phyloP scores from a whole-genome alignment of 2,329 filamentous ascomycete genomes.

The Neocucurbitaria cava region DNA sequence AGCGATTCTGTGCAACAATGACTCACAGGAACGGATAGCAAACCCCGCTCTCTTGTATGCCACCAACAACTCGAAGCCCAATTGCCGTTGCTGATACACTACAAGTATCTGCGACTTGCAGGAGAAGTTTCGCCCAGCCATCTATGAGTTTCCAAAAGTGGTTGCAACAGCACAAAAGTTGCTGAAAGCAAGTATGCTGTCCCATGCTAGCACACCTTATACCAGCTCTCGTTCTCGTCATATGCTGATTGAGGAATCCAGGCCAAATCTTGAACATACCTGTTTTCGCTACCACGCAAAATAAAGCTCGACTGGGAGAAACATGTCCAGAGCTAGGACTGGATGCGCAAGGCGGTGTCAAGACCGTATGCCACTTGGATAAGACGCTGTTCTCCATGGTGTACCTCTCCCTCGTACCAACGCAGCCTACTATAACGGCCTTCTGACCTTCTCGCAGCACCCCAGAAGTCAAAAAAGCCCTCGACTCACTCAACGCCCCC shows the following conservation, averaged over 20 bases:
- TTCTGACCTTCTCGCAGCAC: slow-evolving; percentile 50
- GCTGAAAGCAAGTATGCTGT: slow-evolving; percentile 54
- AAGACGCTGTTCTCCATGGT: slow-evolving; percentile 93
- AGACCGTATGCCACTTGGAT: slow-evolving; percentile 69
- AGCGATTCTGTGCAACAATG: slow-evolving; percentile 14
- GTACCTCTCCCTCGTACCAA: slow-evolving; percentile 18
- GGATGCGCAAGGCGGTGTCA: slow-evolving; percentile 57
- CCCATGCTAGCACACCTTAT: slow-evolving; percentile 36
- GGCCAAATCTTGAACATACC: slow-evolving; percentile 72
- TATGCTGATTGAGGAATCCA: slow-evolving; percentile 23
- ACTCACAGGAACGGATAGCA: slow-evolving; percentile 38
- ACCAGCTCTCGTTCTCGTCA: neutral
- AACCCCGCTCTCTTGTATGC: slow-evolving; percentile 52
- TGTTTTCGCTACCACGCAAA: slow-evolving; percentile 86
- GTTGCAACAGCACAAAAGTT: slow-evolving; percentile 61
- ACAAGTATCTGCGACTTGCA: slow-evolving; percentile 90
- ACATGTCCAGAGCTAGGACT: slow-evolving; percentile 75
- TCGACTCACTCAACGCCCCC: slow-evolving; percentile 44
- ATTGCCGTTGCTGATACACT: slow-evolving; percentile 25
- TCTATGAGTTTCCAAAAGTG: slow-evolving; percentile 84
- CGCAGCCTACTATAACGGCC: neutral
- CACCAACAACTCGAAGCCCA: slow-evolving; percentile 1
- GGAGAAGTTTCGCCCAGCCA: slow-evolving; percentile 85
- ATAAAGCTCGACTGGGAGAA: slow-evolving; percentile 75
- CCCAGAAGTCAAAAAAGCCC: slow-evolving; percentile 65